phyloP scores from a whole-genome alignment of 805 yeast species.

The Hanseniaspora osmophila region DNA sequence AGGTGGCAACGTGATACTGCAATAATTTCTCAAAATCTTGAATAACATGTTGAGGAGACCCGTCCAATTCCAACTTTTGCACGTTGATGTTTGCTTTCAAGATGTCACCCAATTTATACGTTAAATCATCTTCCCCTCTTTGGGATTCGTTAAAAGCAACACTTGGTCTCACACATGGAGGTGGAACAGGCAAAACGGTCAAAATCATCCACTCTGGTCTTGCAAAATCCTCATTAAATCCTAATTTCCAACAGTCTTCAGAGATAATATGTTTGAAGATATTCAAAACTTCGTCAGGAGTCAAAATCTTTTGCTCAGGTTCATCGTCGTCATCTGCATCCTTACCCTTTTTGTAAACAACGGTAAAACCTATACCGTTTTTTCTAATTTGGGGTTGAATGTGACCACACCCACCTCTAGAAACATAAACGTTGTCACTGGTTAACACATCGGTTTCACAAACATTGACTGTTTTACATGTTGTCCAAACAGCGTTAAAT shows the following conservation, averaged over 20 bases:
- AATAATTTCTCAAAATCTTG: conserved; percentile 89
- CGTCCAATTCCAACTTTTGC: conserved; percentile 95
- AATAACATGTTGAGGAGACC: conserved; percentile 96
- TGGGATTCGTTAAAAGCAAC: conserved; percentile 97
- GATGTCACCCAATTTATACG: conserved; percentile 92
- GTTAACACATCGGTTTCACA: conserved; percentile 79
- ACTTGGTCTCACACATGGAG: conserved; percentile 98
- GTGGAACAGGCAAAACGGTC: conserved; percentile 97
- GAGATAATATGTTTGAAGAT: conserved; percentile 83
- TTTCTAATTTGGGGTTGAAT: conserved; percentile 89
- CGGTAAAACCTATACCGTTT: conserved; percentile 91
- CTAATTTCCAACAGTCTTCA: conserved; percentile 68
- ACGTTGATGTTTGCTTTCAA: conserved; percentile 92
- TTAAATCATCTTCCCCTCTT: conserved; percentile 97
- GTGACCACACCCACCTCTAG: conserved; percentile 97
- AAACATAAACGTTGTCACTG: conserved; percentile 41
- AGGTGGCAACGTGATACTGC: conserved; percentile 96
- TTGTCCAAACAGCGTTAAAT: conserved; percentile 90
- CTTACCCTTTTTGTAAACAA: conserved; percentile 93
- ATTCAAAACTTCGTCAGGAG: conserved; percentile 78
- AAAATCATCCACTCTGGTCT: conserved; percentile 98
- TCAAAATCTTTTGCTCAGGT: conserved; percentile 80
- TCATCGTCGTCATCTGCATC: conserved; percentile 66
- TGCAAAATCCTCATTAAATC: conserved; percentile 90
- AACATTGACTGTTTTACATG: conserved; percentile 82